Evolutionary conservation across 139 green algal genomes (phyloP), one percentile per base, ranked within the genome.

Genomic region (Ostreobium quekettii): DNA sequence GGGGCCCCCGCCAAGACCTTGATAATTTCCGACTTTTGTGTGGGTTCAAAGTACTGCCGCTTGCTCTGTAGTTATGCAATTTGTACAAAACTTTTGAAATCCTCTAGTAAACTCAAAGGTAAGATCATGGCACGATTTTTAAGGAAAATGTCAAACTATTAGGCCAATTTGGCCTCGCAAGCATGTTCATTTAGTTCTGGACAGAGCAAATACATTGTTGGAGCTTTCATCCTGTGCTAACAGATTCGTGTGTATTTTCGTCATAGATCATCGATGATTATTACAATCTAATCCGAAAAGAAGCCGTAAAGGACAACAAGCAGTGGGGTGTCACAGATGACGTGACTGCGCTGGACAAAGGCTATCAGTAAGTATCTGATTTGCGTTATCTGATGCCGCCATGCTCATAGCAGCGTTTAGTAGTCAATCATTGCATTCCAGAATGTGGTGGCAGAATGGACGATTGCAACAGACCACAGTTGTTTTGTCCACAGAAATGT

Each of bases 251-350:
- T 38, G 46, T 57, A 31, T 61, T 36, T 56, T 38, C 36, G 38
- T 5, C 33, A 2, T 60, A 67, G 67, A 72, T 79, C 19, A 48
- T 79, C 19, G 60, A 70, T 46, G 67, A 35, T 1, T 30, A 38
- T 32, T 74, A 47, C 3, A 4, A 48, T 1, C 29, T 31, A 19
- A 79, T 79, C 53, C 5, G 64, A 29, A 7, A n/a, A 3, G 35
- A 65, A 26, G 73, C 67, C 11, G 48, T 37, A 4, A 32, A 38
- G 35, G 73, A 79, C 48, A 69, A 71, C 19, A 32, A 46, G 4
- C 7, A 64, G 31, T 79, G 73, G 73, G 35, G 31, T 15, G 8
- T 66, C 24, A 19, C 59, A 42, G 5, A 47, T 7, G 26, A 42
- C 11, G 29, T 66, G 19, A n/a, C n/a, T n/a, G n/a, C n/a, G n/a